A percentile compares a stretch with the other conserved stretches of the same genome.
Evolutionary conservation across 2,329 filamentous ascomycete genomes (phyloP).

Genomic region (Cladophialophora yegresii): DNA sequence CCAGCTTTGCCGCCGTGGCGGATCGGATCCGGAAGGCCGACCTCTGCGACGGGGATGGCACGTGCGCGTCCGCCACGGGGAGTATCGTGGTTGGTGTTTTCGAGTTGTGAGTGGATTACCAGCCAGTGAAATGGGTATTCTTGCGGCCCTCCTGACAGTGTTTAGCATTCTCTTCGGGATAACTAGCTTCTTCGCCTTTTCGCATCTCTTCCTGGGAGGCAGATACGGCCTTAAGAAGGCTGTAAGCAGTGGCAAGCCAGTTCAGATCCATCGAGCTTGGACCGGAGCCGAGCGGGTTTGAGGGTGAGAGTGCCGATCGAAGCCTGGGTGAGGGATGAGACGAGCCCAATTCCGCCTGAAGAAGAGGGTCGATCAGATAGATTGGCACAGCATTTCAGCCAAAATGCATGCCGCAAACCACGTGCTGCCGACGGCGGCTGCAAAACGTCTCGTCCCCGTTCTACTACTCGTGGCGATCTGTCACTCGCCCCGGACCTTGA

Average conservation of each 20-base stretch:
- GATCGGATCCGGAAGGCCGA: slow-evolving; percentile 61
- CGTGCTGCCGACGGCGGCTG: neutral
- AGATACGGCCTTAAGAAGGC: slow-evolving; percentile 17
- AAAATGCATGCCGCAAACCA: neutral
- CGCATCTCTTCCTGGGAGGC: slow-evolving; percentile 32
- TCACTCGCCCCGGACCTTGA: neutral
- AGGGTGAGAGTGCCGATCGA: neutral
- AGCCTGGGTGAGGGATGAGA: neutral
- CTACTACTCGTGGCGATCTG: neutral
- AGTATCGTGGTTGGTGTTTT: slow-evolving; percentile 53
- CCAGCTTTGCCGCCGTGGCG: slow-evolving; percentile 72
- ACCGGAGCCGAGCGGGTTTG: slow-evolving; percentile 25
- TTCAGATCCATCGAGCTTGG: slow-evolving; percentile 21
- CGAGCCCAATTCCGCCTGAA: neutral
- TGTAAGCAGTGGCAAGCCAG: slow-evolving; percentile 11
- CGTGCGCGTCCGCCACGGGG: slow-evolving; percentile 62
- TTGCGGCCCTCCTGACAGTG: neutral
- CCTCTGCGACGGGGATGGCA: slow-evolving; percentile 57
- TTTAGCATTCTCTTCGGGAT: slow-evolving; percentile 23
- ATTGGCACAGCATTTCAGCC: neutral
- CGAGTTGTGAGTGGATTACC: slow-evolving; percentile 46
- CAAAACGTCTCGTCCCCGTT: neutral
- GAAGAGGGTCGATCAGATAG: neutral
- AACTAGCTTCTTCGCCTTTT: slow-evolving; percentile 30
- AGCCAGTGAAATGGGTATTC: neutral